These are phyloP conservation scores for Clavispora asparagi DNA, from an alignment of 805 yeast genomes.

Conservation along the genomic window DNA sequence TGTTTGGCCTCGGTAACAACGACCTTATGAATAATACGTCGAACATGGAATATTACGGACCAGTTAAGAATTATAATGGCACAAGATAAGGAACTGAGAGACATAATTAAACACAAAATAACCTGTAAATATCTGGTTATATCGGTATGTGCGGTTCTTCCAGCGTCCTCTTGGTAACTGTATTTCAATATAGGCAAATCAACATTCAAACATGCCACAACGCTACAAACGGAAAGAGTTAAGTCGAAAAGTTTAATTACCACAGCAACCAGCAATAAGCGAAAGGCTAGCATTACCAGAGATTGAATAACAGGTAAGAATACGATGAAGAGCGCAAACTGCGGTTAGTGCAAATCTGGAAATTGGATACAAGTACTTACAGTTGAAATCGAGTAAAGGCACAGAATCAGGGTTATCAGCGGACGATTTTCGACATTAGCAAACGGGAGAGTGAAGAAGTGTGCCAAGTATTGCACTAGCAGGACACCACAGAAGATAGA, in stretches of 20 bases:
- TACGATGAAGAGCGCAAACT: not conserved
- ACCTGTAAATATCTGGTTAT: conserved; percentile 26
- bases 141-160: conserved; percentile 7
- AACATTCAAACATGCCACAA: conserved; percentile 16
- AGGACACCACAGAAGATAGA: conserved; percentile 6
- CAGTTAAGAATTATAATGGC: not conserved
- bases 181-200: not conserved
- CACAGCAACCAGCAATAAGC: conserved; percentile 14
- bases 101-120: conserved; percentile 8
- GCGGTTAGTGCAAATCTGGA: not conserved
- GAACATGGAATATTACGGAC: not conserved
- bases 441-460: conserved; percentile 29
- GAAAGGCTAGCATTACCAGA: not conserved
- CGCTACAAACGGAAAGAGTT: conserved; percentile 12
- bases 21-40: not conserved
- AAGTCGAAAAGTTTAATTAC: conserved; percentile 19
- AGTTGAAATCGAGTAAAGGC: conserved; percentile 12
- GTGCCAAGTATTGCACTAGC: conserved; percentile 24
- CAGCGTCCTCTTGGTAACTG: conserved; percentile 2
- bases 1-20: not conserved
- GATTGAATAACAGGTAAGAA: not conserved
- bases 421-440: conserved; percentile 32
- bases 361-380: conserved; percentile 4
- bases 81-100: conserved; percentile 12
- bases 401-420: conserved; percentile 14